phyloP scores from a whole-genome alignment of 352 stramenopile genomes.

The Phytophthora pseudosyringae region DNA sequence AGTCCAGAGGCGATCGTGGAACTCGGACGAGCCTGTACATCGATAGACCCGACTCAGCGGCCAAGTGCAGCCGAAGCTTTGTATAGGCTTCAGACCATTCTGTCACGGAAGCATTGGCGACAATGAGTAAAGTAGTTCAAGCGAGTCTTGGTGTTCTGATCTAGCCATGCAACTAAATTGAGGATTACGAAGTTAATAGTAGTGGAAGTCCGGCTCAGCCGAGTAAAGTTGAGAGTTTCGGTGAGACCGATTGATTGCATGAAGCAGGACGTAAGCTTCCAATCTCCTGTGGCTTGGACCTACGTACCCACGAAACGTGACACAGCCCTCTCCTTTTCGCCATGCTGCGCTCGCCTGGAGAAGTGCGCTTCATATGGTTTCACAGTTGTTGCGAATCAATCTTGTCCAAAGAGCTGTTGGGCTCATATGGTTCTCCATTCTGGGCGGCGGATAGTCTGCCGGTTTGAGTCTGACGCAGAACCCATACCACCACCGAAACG shows the following conservation, averaged over 20 bases:
- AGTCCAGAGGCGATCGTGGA: constrained; percentile 19
- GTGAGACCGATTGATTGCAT: neutral
- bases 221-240: too few species aligned
- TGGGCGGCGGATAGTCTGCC: constrained; percentile 24
- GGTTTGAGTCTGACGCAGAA: constrained; percentile 1
- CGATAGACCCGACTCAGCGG: constrained; percentile 35
- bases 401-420: constrained; percentile 16
- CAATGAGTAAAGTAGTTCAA: neutral
- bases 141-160: too few species aligned
- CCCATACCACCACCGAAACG: constrained; percentile 19
- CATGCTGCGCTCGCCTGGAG: neutral
- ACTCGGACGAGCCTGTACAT: constrained; percentile 30
- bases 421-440: constrained; percentile 15
- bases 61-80: constrained; percentile 37
- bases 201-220: too few species aligned
- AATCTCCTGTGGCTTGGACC: neutral
- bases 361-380: constrained; percentile 6
- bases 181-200: too few species aligned
- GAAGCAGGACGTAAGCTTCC: neutral
- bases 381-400: constrained; percentile 9
- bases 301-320: neutral
- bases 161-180: too few species aligned
- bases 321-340: constrained; percentile 8
- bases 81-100: constrained; percentile 34
- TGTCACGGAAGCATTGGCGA: constrained; percentile 7